Conservation (phyloP, 2,329 filamentous ascomycete species). For the Fusarium guadeloupense region DNA sequence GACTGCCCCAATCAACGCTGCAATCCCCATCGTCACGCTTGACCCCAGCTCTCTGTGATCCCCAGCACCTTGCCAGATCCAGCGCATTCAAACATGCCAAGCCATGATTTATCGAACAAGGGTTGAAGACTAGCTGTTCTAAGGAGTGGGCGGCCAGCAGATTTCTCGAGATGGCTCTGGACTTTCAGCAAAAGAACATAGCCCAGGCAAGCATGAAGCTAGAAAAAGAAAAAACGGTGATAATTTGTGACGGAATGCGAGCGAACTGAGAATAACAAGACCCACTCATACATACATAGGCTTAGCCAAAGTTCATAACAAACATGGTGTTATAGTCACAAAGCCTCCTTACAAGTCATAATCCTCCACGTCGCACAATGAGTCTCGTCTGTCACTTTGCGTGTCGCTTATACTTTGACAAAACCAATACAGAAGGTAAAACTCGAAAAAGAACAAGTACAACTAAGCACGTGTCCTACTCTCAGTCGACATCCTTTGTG, state of each 20-base stretch:
- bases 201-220: background rate
- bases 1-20: slow-evolving; percentile 35
- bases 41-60: slow-evolving; percentile 19
- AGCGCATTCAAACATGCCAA: slow-evolving; percentile 29
- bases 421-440: slow-evolving; percentile 19
- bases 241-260: slow-evolving; percentile 10
- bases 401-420: slow-evolving; percentile 11
- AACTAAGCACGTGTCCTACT: slow-evolving; percentile 30
- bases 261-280: slow-evolving; percentile 22
- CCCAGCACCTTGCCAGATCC: slow-evolving; percentile 33
- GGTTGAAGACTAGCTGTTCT: slow-evolving; percentile 16
- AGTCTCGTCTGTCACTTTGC: background rate
- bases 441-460: background rate
- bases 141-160: slow-evolving; percentile 19
- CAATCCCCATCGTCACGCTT: slow-evolving; percentile 12
- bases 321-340: background rate
- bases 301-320: background rate
- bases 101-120: slow-evolving; percentile 13
- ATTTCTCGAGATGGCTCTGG: slow-evolving; percentile 24
- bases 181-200: slow-evolving; percentile 13
- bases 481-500: slow-evolving; percentile 16
- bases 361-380: slow-evolving; percentile 16
- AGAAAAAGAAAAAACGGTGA: slow-evolving; percentile 21
- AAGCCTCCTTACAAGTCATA: background rate
- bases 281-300: background rate